Base-by-base conservation (phyloP, 768 basidiomycete species). In the Kwoniella europaea region DNA sequence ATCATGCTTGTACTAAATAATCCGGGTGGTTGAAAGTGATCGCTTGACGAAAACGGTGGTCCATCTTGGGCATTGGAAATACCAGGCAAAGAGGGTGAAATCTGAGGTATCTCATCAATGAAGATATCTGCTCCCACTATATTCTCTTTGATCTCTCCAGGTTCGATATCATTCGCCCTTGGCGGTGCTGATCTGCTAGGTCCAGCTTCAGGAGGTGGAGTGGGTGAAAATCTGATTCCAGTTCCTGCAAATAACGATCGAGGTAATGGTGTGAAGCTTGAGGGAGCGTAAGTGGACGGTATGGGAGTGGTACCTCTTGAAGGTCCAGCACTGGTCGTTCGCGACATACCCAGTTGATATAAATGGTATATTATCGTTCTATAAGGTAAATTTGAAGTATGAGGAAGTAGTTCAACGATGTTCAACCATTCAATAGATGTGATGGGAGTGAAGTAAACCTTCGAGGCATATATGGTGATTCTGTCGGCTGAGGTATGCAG, bases 11-110 rank as follows among this genome's bases (percentile, higher is more conserved):
- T 73, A 13, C 27, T 24, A 41, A 73, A 73, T 10, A 73, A 20
- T 6, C 72, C 72, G 13, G 72, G 72, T 10, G 67, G 72, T 22
- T 73, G 68, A 46, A 73, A 73, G 41, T 72, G 71, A 13, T 64
- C 43, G 15, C 22, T 55, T 22, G 62, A 63, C 24, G 46, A 18
- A 4, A 10, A 1, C 16, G 59, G 35, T 22, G 59, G 20, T 42
- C 16, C 46, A n/a, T 61, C 43, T 15, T 52, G 41, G 50, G 42
- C 27, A 27, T 59, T 35, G 18, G 42, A n/a, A 16, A 42, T 66
- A 52, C 46, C 65, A n/a, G 65, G 61, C 2, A 59, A 20, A 54
- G 44, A 20, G 13, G 56, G 63, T 52, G 61, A n/a, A 15, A 42
- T 15, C 20, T 43, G 59, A n/a, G 69, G 69, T 27, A 65, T 20